Evolutionary conservation across 768 basidiomycete species (phyloP), one percentile per base, ranked within the genome.

Genomic region (Scleroderma bovista): DNA sequence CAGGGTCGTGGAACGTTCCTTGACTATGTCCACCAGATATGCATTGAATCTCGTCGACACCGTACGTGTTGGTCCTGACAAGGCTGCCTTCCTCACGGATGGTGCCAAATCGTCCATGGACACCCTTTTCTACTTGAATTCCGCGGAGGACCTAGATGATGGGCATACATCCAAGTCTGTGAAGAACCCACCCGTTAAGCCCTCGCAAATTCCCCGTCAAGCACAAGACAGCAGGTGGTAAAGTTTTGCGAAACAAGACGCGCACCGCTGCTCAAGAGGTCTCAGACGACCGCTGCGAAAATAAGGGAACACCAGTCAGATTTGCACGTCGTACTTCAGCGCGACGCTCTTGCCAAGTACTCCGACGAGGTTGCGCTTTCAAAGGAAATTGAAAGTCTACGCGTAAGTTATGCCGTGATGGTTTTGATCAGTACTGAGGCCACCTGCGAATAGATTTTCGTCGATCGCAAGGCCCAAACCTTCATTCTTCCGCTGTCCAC

Each of bases 311-410:
- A 98, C 68, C 96, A 99, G 68, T 71, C 74, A 36, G 85, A 92
- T 38, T 67, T 98, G 23, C 95, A 94, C 57, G 72, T 74, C 31
- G 76, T 75, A 54, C 69, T 93, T 39, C 93, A 96, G 60, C 66
- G 75, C 2, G 86, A 86, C 37, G 96, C 94, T 13, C 61, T 97
- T 36, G 79, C 85, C 51, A 86, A 81, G 61, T 96, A 83, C 64
- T 87, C 89, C 1, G 89, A 90, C 31, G 95, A 99, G 62, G 89
- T 78, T 13, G 94, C 86, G 44, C 67, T 98, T 31, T 96, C 95
- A 2, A 73, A 75, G n/a, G 86, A 93, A 50, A 83, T 85, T 6
- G 88, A 93, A 52, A 77, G 75, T 53, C 66, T 93, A 42, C 77
- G 87, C 65, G 93, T 96, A 65, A 60, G 84, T 71, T 7, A 17